These are phyloP conservation scores for Lepidium didymum DNA, from an alignment of 345 rosid genomes.

Conservation along the genomic window DNA sequence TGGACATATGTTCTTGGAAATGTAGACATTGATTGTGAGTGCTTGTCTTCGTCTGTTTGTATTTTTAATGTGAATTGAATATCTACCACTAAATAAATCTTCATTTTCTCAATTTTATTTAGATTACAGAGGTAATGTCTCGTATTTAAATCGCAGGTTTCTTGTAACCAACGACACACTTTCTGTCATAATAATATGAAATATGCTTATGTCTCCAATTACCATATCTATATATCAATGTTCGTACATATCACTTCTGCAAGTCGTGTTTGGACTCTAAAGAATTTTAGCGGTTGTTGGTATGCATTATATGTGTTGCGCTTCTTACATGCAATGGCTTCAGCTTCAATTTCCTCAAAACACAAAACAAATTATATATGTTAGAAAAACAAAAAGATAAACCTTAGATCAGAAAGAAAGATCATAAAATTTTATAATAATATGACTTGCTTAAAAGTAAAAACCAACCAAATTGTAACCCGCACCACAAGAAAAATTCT, in stretches of 20 bases:
- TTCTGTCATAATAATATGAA: neutral
- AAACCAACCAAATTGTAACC: no score
- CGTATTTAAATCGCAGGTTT: constrained; percentile 17
- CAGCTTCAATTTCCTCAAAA: neutral
- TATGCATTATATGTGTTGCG: neutral
- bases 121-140: neutral
- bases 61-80: constrained; percentile 18
- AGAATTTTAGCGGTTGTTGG: neutral
- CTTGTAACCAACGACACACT: constrained; percentile 25
- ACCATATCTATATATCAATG: neutral
- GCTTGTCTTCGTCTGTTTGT: constrained; percentile 30
- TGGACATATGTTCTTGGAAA: constrained; percentile 25
- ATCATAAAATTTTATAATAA: no score
- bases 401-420: no score
- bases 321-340: neutral
- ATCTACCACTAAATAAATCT: constrained; percentile 14
- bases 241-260: neutral
- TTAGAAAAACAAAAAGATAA: no score
- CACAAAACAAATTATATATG: no score
- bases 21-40: constrained; percentile 27
- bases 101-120: neutral
- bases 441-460: no score
- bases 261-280: neutral
- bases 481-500: no score
- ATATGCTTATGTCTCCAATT: neutral